phyloP scores from a whole-genome alignment of 768 basidiomycete species.

The Hericium alpestre region DNA sequence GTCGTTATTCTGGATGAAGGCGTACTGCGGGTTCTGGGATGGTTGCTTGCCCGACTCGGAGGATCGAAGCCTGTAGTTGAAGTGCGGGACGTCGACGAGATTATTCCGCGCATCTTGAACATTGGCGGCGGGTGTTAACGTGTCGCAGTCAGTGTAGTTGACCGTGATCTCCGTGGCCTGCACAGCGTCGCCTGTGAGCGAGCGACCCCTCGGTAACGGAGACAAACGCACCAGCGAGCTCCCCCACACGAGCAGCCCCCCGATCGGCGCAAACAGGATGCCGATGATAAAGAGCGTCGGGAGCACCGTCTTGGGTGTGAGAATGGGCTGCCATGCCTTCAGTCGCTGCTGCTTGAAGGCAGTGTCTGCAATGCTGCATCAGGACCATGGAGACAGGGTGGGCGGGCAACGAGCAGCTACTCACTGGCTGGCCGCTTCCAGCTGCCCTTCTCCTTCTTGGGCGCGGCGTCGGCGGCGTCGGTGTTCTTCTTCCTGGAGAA shows the following conservation, averaged over 20 bases:
- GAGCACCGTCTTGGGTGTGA: conserved; percentile 94
- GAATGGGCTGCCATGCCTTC: conserved; percentile 99
- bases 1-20: conserved; percentile 51
- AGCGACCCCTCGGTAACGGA: not conserved
- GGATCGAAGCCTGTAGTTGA: conserved; percentile 55
- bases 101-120: conserved; percentile 27
- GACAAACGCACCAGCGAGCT: conserved; percentile 40
- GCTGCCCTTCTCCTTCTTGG: conserved; percentile 72
- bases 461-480: conserved; percentile 26
- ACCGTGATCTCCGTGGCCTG: conserved; percentile 89
- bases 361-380: conserved; percentile 52
- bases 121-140: conserved; percentile 29
- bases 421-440: conserved; percentile 80
- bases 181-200: not conserved
- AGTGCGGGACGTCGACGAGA: conserved; percentile 55
- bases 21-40: conserved; percentile 53
- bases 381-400: conserved; percentile 9
- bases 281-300: conserved; percentile 94
- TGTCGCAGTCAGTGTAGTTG: conserved; percentile 91
- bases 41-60: conserved; percentile 36
- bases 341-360: conserved; percentile 99
- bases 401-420: conserved; percentile 19
- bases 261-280: conserved; percentile 91
- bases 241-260: conserved; percentile 91
- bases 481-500: conserved; percentile 21